phyloP scores from a whole-genome alignment of 176 grass and related monocot genomes.

The Aechmea fasciata region DNA sequence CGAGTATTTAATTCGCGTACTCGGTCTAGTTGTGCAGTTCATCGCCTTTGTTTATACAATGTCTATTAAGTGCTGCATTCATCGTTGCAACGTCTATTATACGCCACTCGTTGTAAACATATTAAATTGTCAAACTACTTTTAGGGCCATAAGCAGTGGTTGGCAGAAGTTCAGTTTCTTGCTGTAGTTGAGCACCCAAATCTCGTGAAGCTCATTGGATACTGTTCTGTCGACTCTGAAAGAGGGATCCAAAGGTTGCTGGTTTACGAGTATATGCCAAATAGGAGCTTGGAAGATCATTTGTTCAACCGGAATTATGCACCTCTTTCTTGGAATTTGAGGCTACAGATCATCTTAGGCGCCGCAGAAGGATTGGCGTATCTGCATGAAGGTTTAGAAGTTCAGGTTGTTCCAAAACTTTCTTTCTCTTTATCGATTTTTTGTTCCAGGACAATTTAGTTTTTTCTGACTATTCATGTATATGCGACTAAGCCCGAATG shows the following conservation, averaged over 20 bases:
- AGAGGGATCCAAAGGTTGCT: conserved; percentile 65
- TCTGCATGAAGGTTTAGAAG: conserved; percentile 71
- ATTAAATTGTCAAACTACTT: background rate
- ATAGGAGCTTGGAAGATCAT: conserved; percentile 90
- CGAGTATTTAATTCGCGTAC: too few relatives aligned
- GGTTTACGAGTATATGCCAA: conserved; percentile 90
- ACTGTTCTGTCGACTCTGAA: conserved; percentile 69
- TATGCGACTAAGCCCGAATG: too few relatives aligned
- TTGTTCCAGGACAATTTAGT: background rate
- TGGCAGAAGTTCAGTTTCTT: conserved; percentile 94
- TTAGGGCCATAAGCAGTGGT: conserved; percentile 94
- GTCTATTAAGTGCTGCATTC: too few relatives aligned
- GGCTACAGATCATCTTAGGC: conserved; percentile 75
- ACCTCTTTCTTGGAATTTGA: conserved; percentile 66
- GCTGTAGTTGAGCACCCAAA: conserved; percentile 89
- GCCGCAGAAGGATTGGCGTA: conserved; percentile 80
- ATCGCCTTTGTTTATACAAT: too few relatives aligned
- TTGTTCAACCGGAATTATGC: conserved; percentile 50
- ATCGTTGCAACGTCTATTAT: too few relatives aligned
- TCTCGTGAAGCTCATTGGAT: conserved; percentile 86
- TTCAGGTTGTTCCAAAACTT: conserved; percentile 44
- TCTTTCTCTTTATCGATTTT: background rate
- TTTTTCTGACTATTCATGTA: background rate
- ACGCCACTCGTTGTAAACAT: too few relatives aligned
- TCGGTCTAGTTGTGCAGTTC: too few relatives aligned